phyloP scores from a whole-genome alignment of 495 filamentous ascomycete species.

The Hypoxylon intermedium region DNA sequence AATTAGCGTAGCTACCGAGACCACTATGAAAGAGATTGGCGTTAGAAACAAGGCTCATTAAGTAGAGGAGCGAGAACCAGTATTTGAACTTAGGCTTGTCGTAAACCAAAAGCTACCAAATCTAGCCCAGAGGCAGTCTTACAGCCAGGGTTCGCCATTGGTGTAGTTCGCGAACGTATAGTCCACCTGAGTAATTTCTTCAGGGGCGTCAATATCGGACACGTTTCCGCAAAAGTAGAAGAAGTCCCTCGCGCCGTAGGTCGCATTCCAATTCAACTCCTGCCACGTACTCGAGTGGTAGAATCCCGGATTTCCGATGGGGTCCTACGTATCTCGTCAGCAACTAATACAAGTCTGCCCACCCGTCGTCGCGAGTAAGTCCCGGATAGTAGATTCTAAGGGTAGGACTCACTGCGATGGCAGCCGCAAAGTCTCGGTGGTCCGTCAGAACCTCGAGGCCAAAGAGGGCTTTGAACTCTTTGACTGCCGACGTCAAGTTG shows the following conservation, averaged over 20 bases:
- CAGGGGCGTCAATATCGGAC: constrained; percentile 53
- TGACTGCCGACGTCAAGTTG: constrained; percentile 44
- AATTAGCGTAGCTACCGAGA: constrained; percentile 56
- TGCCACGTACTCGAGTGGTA: constrained; percentile 60
- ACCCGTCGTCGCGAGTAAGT: neutral
- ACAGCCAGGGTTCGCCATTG: constrained; percentile 54
- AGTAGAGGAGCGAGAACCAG: neutral
- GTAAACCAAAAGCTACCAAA: neutral
- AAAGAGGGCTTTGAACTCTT: constrained; percentile 53
- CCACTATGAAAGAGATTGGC: constrained; percentile 14
- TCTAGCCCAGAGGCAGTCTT: constrained; percentile 3
- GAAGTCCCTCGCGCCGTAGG: constrained; percentile 51
- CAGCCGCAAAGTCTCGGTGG: constrained; percentile 53
- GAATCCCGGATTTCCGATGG: constrained; percentile 55
- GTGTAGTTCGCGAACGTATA: constrained; percentile 53
- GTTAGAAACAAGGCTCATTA: constrained; percentile 4
- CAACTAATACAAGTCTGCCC: neutral
- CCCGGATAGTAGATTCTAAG: too few relatives aligned
- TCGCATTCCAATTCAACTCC: constrained; percentile 54
- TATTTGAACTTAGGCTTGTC: neutral
- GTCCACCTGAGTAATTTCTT: constrained; percentile 50
- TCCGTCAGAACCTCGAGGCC: constrained; percentile 49
- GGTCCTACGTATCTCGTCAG: constrained; percentile 31
- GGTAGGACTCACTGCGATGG: constrained; percentile 45
- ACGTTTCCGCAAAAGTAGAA: constrained; percentile 59